Conservation (phyloP, 2,329 filamentous ascomycete species). For the Aspergillus glaucus region DNA sequence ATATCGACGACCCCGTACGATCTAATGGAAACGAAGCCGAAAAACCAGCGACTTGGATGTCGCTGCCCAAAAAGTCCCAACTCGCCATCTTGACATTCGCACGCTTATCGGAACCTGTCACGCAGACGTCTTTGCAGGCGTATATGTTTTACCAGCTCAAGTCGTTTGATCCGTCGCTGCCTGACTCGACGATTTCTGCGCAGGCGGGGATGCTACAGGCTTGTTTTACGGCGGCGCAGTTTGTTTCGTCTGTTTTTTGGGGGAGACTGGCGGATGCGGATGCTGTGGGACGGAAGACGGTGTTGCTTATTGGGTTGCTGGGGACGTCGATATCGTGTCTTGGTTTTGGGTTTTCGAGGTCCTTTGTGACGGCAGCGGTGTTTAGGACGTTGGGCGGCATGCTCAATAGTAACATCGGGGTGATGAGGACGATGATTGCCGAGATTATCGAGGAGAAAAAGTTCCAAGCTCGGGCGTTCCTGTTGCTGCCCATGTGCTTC, state of each 20-base stretch:
- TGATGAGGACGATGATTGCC: slow-evolving; percentile 68
- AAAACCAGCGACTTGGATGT: slow-evolving; percentile 59
- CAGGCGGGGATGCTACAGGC: slow-evolving; percentile 74
- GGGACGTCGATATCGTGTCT: slow-evolving; percentile 62
- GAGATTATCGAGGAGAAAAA: slow-evolving; percentile 67
- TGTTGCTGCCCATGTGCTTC: slow-evolving; percentile 62
- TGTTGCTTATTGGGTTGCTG: slow-evolving; percentile 68
- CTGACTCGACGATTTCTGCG: slow-evolving; percentile 60
- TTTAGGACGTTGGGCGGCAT: slow-evolving; percentile 62
- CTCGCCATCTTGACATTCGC: slow-evolving; percentile 71
- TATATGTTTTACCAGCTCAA: slow-evolving; percentile 89
- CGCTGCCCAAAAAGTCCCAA: slow-evolving; percentile 70
- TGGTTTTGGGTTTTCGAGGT: slow-evolving; percentile 63
- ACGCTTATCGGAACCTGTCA: slow-evolving; percentile 73
- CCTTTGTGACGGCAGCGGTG: slow-evolving; percentile 56
- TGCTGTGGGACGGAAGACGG: slow-evolving; percentile 65
- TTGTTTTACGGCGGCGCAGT: slow-evolving; percentile 75
- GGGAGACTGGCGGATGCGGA: slow-evolving; percentile 63
- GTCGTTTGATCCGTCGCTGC: slow-evolving; percentile 59
- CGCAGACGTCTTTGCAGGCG: slow-evolving; percentile 68
- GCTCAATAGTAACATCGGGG: slow-evolving; percentile 66
- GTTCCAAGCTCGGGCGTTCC: slow-evolving; percentile 51
- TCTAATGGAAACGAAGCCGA: slow-evolving; percentile 17
- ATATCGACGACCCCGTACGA: slow-evolving; percentile 6
- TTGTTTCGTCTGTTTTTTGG: slow-evolving; percentile 77